Conservation (phyloP, 139 green algal genomes). For the Coelastrella sp. region DNA sequence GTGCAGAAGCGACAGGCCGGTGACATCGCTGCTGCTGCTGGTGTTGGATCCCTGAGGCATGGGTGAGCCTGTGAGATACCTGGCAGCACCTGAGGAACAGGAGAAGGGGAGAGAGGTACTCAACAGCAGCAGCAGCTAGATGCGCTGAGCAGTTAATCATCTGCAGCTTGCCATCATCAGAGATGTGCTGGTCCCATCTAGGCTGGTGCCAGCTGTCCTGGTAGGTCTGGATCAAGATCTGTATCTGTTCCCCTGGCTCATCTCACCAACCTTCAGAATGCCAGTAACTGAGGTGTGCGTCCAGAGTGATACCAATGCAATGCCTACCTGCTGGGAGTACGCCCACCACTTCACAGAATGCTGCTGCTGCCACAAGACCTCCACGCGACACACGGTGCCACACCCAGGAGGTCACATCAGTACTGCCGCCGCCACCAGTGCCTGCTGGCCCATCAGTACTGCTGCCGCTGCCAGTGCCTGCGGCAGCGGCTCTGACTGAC, state of each 20-base stretch:
- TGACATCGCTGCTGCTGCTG: background rate
- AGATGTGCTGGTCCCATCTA: background rate
- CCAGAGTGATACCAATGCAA: too few species aligned
- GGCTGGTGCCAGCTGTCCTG: too few species aligned
- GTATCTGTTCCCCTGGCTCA: too few species aligned
- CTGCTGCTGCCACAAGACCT: slow-evolving; percentile 24
- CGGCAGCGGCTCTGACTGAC: background rate
- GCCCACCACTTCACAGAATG: slow-evolving; percentile 16
- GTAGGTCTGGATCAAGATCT: too few species aligned
- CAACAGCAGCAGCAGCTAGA: background rate
- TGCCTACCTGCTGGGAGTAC: slow-evolving; percentile 37
- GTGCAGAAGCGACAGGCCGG: background rate
- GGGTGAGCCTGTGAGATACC: background rate
- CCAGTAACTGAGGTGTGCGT: too few species aligned
- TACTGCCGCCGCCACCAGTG: background rate
- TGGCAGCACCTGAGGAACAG: slow-evolving; percentile 13
- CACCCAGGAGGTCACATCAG: slow-evolving; percentile 1
- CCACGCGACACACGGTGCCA: background rate
- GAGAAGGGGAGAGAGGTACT: background rate
- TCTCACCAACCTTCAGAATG: too few species aligned
- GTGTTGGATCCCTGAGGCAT: background rate
- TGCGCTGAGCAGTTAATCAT: background rate
- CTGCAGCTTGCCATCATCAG: background rate
- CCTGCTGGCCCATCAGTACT: background rate
- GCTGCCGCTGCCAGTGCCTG: background rate